Evolutionary conservation across 139 green algal genomes (phyloP).

Genomic region (Diplosphaera chodatii): DNA sequence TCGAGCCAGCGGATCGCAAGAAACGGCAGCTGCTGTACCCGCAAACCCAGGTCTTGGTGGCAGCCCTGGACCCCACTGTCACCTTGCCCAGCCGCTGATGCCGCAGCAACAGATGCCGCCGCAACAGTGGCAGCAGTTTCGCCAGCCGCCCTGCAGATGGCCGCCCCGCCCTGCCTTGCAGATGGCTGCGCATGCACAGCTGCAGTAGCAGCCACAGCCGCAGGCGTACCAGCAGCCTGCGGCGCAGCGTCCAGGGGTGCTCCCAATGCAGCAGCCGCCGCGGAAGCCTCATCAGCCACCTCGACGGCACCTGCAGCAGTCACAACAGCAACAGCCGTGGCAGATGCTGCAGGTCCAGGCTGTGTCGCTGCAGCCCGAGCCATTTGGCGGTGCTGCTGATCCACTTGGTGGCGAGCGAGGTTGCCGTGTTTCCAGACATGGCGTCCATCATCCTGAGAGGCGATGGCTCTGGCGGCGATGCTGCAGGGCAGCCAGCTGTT

Average conservation of each 20-base stretch:
- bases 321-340: not conserved
- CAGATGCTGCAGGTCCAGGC: not conserved
- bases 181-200: not conserved
- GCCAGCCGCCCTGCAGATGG: not conserved
- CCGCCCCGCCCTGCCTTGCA: too few relatives aligned
- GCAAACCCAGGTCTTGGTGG: too few relatives aligned
- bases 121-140: not conserved
- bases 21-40: too few relatives aligned
- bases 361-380: too few relatives aligned
- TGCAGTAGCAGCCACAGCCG: not conserved
- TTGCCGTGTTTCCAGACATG: not conserved
- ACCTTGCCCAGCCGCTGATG: not conserved
- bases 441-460: not conserved
- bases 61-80: too few relatives aligned
- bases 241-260: not conserved
- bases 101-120: too few relatives aligned
- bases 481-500: too few relatives aligned
- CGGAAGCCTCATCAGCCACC: not conserved
- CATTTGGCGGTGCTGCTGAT: too few relatives aligned
- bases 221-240: not conserved
- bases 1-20: too few relatives aligned
- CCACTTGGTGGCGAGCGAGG: not conserved
- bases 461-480: not conserved
- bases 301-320: not conserved
- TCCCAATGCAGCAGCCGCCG: not conserved